A percentile compares a stretch with the other conserved stretches of the same genome.
Conservation (phyloP, 345 rosid genomes). For the Streptanthus diversifolius region DNA sequence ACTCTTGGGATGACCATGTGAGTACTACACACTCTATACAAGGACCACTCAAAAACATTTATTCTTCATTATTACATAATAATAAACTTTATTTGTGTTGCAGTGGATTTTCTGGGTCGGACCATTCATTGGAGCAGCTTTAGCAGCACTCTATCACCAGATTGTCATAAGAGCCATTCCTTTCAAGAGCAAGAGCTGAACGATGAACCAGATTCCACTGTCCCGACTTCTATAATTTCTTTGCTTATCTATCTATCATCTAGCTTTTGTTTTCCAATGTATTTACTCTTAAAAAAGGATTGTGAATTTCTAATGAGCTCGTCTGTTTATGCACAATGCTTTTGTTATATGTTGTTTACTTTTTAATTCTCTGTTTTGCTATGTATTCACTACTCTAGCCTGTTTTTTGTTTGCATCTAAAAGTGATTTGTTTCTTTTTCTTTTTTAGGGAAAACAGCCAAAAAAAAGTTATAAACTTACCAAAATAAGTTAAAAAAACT, state of each 20-base stretch:
- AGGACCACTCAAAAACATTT: neutral
- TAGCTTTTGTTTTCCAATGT: conserved; percentile 22
- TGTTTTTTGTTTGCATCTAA: neutral
- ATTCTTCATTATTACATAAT: neutral
- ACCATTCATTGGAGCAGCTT: conserved; percentile 50
- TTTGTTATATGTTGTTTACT: neutral
- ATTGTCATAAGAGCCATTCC: conserved; percentile 51
- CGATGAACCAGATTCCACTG: neutral
- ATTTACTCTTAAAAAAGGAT: neutral
- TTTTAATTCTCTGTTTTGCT: neutral
- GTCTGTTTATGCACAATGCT: neutral
- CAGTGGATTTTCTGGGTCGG: conserved; percentile 69
- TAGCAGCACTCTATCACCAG: conserved; percentile 49
- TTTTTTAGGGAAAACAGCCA: too few relatives aligned
- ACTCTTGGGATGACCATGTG: conserved; percentile 52
- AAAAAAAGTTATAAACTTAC: too few relatives aligned
- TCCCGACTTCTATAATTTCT: neutral
- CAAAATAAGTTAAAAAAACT: too few relatives aligned
- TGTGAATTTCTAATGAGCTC: neutral
- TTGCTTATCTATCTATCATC: neutral
- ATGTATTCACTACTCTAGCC: too few relatives aligned
- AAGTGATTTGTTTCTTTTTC: too few relatives aligned
- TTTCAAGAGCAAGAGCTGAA: conserved; percentile 37
- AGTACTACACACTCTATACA: neutral
- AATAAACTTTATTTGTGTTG: neutral